Conservation (phyloP, 139 green algal species). For the Chlorella sp. region DNA sequence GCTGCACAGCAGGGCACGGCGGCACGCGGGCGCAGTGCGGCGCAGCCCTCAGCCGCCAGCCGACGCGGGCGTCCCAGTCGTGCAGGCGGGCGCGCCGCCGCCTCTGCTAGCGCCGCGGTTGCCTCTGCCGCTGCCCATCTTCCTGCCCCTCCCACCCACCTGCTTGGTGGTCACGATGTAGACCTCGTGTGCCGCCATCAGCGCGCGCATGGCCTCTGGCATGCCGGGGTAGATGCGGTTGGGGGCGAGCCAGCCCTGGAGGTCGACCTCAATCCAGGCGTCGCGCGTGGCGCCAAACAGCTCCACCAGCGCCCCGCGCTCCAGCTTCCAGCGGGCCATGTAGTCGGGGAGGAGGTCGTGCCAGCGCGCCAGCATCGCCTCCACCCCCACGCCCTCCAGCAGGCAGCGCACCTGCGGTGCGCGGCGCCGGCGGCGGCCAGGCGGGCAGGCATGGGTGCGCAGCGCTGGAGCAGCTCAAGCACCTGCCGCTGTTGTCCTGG, state of each 20-base stretch:
- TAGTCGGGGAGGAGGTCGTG: constrained; percentile 61
- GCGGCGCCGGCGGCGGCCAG: neutral
- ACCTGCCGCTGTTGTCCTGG: no score
- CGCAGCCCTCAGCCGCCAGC: no score
- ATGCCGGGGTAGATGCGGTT: constrained; percentile 94
- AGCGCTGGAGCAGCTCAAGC: neutral
- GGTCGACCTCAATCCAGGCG: constrained; percentile 90
- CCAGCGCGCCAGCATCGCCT: constrained; percentile 85
- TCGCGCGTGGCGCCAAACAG: constrained; percentile 92
- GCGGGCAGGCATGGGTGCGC: neutral
- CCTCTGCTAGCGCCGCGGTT: no score
- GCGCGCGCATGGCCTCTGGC: constrained; percentile 59
- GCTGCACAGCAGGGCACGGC: no score
- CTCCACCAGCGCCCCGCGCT: constrained; percentile 77
- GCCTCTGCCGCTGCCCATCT: no score
- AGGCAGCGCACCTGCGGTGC: constrained; percentile 80
- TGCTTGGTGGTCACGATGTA: constrained; percentile 99
- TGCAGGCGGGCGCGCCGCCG: no score
- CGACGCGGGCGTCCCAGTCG: no score
- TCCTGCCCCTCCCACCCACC: no score
- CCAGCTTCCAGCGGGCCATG: constrained; percentile 81
- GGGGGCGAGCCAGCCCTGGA: constrained; percentile 87
- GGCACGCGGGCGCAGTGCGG: no score
- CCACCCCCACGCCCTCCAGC: constrained; percentile 73
- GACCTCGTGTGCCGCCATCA: constrained; percentile 65